Conservation (phyloP, 805 yeast species). For the Candida parachauliodes region DNA sequence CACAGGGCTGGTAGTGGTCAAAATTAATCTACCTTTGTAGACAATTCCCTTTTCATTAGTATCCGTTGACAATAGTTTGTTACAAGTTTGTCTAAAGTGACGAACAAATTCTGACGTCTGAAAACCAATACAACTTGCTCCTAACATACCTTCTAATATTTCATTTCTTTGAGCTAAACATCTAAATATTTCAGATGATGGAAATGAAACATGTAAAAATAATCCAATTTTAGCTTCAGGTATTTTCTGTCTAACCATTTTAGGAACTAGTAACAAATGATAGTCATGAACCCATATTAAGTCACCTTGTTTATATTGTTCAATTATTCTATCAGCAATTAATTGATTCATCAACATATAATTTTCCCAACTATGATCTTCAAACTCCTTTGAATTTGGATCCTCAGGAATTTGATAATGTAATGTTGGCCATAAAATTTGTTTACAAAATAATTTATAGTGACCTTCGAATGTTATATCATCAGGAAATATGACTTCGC, state of each 20-base stretch:
- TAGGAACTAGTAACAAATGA: constrained; percentile 82
- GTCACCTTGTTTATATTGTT: constrained; percentile 54
- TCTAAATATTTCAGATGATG: constrained; percentile 91
- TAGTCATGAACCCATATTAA: constrained; percentile 92
- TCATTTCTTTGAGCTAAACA: constrained; percentile 85
- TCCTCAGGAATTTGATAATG: constrained; percentile 93
- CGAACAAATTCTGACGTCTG: constrained; percentile 92
- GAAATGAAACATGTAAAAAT: constrained; percentile 90
- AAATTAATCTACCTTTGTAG: constrained; percentile 54
- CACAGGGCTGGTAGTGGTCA: constrained; percentile 61
- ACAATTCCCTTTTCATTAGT: constrained; percentile 60
- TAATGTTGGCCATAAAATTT: constrained; percentile 93
- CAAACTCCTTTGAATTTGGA: constrained; percentile 90
- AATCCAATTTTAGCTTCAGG: constrained; percentile 89
- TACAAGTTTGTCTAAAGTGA: constrained; percentile 89
- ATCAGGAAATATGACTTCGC: constrained; percentile 65
- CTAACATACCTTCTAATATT: constrained; percentile 77
- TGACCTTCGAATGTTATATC: constrained; percentile 87
- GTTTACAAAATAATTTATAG: constrained; percentile 87
- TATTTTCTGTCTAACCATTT: constrained; percentile 68
- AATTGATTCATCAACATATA: constrained; percentile 72
- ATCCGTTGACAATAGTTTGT: constrained; percentile 79
- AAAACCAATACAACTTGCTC: constrained; percentile 83
- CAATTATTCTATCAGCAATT: constrained; percentile 73
- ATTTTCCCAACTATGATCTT: constrained; percentile 90